Base-by-base conservation (phyloP, 345 rosid genomes). In the Salix dunnii region DNA sequence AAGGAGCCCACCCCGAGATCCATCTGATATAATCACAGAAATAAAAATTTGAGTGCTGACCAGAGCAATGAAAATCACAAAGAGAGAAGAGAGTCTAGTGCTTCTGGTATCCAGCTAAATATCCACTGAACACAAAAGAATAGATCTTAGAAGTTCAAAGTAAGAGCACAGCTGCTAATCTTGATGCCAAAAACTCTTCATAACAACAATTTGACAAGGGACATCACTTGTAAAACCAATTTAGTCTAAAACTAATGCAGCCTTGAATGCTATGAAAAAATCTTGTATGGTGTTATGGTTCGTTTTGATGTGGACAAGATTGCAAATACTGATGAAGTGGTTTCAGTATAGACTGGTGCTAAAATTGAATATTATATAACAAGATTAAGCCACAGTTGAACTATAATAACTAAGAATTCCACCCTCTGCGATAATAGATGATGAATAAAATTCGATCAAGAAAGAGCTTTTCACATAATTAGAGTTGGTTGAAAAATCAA, bases 1-100 rank as follows among this genome's bases (percentile, higher is more conserved):
- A 96, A 96, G 76, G 96, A 93, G 72, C 98, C 99, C 71, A 96
- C 98, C 43, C 99, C 99, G 76, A 93, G 88, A 88, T 93, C 98
- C 99, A 93, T 93, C 98, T 93, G 85, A 85, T 28, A 80, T 23
- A 81, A 75, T 79, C 21, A 63, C 40, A 76, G 14, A 65, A 70
- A 23, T 23, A 18, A 12, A 42, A 69, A 2, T 33, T 38, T 9
- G 42, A 6, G 23, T 38, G 23, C 12, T 40, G 8, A 67, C 40
- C 27, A 30, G 7, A 10, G 42, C 33, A 46, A 7, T 10, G 10
- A 18, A 46, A 18, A 31, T 0, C 7, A 53, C 14, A 53, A 5
- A 49, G 16, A 40, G 23, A 53, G 7, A 17, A 43, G 28, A 14
- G 14, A 36, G 27, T 20, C 1, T 51, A n/a, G n/a, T 68, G 7